Conservation (phyloP, 1,284 basidiomycete species). For the Ceratorhiza oryzae-sativae region DNA sequence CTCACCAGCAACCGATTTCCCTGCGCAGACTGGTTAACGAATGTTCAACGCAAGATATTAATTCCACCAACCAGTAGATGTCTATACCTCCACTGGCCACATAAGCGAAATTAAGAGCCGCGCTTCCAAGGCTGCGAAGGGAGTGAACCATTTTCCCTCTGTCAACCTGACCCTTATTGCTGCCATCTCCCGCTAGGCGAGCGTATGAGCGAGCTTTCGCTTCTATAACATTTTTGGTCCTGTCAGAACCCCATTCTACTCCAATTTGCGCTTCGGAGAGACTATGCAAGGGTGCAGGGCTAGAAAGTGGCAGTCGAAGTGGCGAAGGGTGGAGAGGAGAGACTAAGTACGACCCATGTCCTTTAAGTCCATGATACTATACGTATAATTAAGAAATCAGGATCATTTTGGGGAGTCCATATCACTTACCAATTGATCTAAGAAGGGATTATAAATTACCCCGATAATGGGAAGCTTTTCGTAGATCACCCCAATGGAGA, state of each 20-base stretch:
- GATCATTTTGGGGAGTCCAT: too few species aligned
- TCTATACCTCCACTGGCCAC: conserved; percentile 87
- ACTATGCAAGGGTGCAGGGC: conserved; percentile 71
- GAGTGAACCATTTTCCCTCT: conserved; percentile 90
- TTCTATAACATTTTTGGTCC: conserved; percentile 63
- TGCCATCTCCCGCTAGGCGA: conserved; percentile 78
- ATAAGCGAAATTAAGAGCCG: conserved; percentile 82
- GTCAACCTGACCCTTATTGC: conserved; percentile 58
- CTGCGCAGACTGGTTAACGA: conserved; percentile 57
- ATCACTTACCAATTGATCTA: conserved; percentile 72
- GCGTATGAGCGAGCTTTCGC: conserved; percentile 77
- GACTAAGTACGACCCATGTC: conserved; percentile 79
- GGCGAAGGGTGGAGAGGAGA: conserved; percentile 51
- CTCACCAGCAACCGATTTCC: conserved; percentile 88
- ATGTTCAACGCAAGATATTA: too few species aligned
- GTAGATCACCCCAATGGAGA: conserved; percentile 91
- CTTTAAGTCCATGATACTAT: conserved; percentile 81
- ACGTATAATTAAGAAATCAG: not conserved
- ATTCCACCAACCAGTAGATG: conserved; percentile 71
- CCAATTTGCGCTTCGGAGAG: conserved; percentile 85
- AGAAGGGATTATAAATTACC: conserved; percentile 92
- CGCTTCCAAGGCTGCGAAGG: conserved; percentile 82
- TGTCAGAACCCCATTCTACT: conserved; percentile 92
- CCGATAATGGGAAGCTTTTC: conserved; percentile 82
- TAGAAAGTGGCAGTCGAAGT: conserved; percentile 74